phyloP scores from a whole-genome alignment of 441 rosid species.

The Gossypium aridum region DNA sequence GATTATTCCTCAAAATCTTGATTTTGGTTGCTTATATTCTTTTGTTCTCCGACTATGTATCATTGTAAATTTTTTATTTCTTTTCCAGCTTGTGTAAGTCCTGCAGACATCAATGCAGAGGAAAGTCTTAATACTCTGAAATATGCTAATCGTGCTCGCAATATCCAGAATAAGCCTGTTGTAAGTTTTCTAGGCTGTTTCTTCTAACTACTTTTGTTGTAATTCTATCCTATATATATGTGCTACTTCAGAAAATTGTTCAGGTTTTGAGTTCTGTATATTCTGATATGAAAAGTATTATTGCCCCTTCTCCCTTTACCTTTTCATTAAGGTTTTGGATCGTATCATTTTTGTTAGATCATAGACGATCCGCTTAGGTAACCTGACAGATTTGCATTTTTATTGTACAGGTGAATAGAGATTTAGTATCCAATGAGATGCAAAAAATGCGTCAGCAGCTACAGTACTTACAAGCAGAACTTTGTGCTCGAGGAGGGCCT shows the following conservation, averaged over 20 bases:
- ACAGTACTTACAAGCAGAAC: conserved; percentile 53
- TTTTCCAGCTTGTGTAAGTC: conserved; percentile 60
- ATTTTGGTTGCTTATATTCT: not conserved
- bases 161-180: conserved; percentile 66
- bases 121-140: conserved; percentile 61
- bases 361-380: not conserved
- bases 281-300: not conserved
- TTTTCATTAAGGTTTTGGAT: not conserved
- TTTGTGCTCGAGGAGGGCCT: conserved; percentile 44
- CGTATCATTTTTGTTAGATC: not conserved
- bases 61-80: conserved; percentile 7
- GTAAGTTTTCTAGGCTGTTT: conserved; percentile 30
- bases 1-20: not conserved
- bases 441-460: conserved; percentile 66
- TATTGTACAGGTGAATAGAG: conserved; percentile 53
- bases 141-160: conserved; percentile 71
- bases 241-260: not conserved
- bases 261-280: not conserved
- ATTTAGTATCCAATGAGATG: conserved; percentile 56
- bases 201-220: not conserved
- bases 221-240: conserved; percentile 4
- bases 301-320: not conserved
- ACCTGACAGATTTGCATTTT: conserved; percentile 8
- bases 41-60: conserved; percentile 6
- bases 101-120: conserved; percentile 65